Base-by-base conservation (phyloP, 1,284 basidiomycete genomes). In the Rhodotorula sp. region DNA sequence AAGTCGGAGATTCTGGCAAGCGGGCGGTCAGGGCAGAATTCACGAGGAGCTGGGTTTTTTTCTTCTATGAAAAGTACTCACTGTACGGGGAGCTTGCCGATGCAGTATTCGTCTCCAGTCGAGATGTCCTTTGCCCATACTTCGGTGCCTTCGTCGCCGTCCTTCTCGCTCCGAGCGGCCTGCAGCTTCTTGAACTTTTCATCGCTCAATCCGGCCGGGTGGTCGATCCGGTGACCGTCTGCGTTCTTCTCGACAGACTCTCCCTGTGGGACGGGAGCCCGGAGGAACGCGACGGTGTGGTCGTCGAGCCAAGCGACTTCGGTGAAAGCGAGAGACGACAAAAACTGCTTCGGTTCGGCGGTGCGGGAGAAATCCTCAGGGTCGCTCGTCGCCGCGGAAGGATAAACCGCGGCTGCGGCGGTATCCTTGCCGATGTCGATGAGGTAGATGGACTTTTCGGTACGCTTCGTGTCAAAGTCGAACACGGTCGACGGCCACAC, bases 401-500 rank as follows among this genome's bases (percentile, higher is more conserved):
- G n/a, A 29, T 8, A 12, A 64, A 44, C 26, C 20, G 46, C 20
- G 8, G n/a, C 18, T 12, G 37, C 30, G 29, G 46, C 29, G 49
- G n/a, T n/a, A n/a, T 54, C 53, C 53, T 54, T 54, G 53, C 6
- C 29, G 57, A 78, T 61, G 18, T 71, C 63, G 64, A 72, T 69
- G 44, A 84, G 76, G 78, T 87, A 86, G 71, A 93, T 83, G 15
- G 85, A 86, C 75, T 88, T 89, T 76, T 86, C 83, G 71, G 89
- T 90, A n/a, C 67, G 64, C n/a, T 37, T 44, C 30, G 62, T 58
- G 67, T 86, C 82, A 67, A 91, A 85, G 49, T 87, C 86, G 80
- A 88, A 90, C 78, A 87, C 84, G 80, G 86, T 87, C 74, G 89
- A 84, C 3, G 89, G 82, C 42, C 90, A 84, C 62, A 93, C 78